Conservation (phyloP, 2,329 filamentous ascomycete species). For the Aspergillus cejpii region DNA sequence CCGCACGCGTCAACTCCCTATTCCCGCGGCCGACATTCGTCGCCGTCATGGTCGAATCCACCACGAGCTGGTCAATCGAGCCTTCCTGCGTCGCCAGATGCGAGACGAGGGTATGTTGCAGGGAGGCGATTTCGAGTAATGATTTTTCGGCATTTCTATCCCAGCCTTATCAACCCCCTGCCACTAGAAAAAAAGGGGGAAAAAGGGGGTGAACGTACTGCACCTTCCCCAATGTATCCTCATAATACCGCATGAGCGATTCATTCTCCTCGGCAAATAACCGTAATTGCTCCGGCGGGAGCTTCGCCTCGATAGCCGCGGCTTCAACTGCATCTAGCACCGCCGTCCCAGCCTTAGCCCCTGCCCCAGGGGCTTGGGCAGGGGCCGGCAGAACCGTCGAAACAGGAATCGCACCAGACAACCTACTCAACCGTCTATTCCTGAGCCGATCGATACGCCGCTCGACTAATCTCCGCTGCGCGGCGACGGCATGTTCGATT, state of each 20-base stretch:
- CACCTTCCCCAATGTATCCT: slow-evolving; percentile 89
- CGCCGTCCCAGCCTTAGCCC: too few species aligned
- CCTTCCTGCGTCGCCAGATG: slow-evolving; percentile 82
- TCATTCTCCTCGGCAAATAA: slow-evolving; percentile 91
- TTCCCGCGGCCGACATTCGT: slow-evolving; percentile 88
- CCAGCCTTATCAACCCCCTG: not conserved
- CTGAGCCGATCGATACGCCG: slow-evolving; percentile 74
- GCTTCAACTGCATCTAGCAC: slow-evolving; percentile 29
- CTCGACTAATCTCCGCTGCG: slow-evolving; percentile 90
- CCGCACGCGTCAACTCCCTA: slow-evolving; percentile 80
- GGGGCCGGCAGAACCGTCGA: slow-evolving; percentile 9
- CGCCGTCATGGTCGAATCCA: slow-evolving; percentile 71
- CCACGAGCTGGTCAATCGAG: slow-evolving; percentile 80
- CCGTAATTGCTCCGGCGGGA: slow-evolving; percentile 81
- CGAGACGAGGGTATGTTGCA: slow-evolving; percentile 80
- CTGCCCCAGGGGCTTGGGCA: slow-evolving; percentile 19
- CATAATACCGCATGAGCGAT: slow-evolving; percentile 86
- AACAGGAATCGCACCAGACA: too few species aligned
- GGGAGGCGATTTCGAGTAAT: slow-evolving; percentile 81
- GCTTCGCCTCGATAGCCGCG: slow-evolving; percentile 47
- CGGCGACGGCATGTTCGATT: slow-evolving; percentile 67
- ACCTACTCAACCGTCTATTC: too few species aligned
- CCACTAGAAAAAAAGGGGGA: not conserved
- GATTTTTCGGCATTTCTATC: slow-evolving; percentile 78
- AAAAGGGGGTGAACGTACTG: slow-evolving; percentile 61